These are phyloP conservation scores for Penicillium lagena DNA, from an alignment of 495 filamentous ascomycete genomes.

Conservation along the genomic window DNA sequence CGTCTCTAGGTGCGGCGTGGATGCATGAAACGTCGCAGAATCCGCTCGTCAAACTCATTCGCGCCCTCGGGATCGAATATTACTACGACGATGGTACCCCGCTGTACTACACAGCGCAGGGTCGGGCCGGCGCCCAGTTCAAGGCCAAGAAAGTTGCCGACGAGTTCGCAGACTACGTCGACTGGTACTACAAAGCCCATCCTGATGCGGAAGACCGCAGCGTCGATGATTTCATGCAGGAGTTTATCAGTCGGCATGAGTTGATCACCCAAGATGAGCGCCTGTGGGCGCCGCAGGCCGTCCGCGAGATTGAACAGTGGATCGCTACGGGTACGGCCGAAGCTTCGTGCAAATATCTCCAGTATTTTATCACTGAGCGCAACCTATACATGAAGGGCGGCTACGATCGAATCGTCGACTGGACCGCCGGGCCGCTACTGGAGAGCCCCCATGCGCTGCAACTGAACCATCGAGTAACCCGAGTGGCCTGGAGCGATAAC, in stretches of 20 bases:
- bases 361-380: slow-evolving; percentile 19
- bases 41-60: slow-evolving; percentile 17
- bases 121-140: slow-evolving; percentile 17
- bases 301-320: slow-evolving; percentile 19
- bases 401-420: slow-evolving; percentile 19
- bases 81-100: slow-evolving; percentile 19
- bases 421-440: slow-evolving; percentile 10
- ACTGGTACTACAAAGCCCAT: slow-evolving; percentile 19
- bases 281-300: slow-evolving; percentile 16
- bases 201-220: slow-evolving; percentile 16
- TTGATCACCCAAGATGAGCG: slow-evolving; percentile 20
- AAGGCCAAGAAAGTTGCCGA: slow-evolving; percentile 21
- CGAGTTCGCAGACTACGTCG: slow-evolving; percentile 19
- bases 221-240: slow-evolving; percentile 14
- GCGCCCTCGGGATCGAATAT: slow-evolving; percentile 11
- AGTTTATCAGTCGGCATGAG: slow-evolving; percentile 15
- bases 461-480: slow-evolving; percentile 13
- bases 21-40: slow-evolving; percentile 24
- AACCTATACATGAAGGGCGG: slow-evolving; percentile 22
- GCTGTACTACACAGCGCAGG: slow-evolving; percentile 15
- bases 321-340: slow-evolving; percentile 12
- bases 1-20: slow-evolving; percentile 14
- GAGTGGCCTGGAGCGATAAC: slow-evolving; percentile 12
- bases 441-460: slow-evolving; percentile 7
- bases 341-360: slow-evolving; percentile 19